Base-by-base conservation (phyloP, 371 early-diverging fungal species). In the Mucor sp. region DNA sequence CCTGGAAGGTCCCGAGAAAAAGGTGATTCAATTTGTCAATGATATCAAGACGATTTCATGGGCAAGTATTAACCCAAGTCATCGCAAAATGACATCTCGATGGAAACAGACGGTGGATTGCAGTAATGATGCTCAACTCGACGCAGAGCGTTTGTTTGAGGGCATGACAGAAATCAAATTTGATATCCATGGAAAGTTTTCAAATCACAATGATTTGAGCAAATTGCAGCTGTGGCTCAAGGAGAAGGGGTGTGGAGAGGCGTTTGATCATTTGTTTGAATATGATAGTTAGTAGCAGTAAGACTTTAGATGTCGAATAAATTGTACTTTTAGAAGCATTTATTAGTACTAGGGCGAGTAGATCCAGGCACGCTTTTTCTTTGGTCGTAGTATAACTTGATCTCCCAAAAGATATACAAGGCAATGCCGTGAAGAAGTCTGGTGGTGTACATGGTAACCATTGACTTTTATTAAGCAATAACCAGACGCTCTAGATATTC, bases 1-100 rank as follows among this genome's bases (percentile, higher is more conserved):
- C 17, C 47, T 81, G 21, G 81, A 81, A 59, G 81, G 81, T 1
- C 55, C 70, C 12, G 79, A 76, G 39, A 73, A 78, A 66, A 71
- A 78, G 23, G 78, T 81, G 0, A 37, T 58, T n/a, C 55, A 59
- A 11, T 81, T 81, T 48, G 66, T 81, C 15, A 76, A 81, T 48
- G 81, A 81, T 57, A 81, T 81, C 41, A 81, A 81, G 57, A 81
- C 81, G 0, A 60, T 76, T 3, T 78, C 79, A 3, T 81, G 81
- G 81, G 72, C 79, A 12, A 70, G 73, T 63, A 72, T 81, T 21
- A 77, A 78, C 7, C 70, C 81, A 19, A 65, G 74, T 4, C 79
- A 78, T 63, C 66, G 72, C 3, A 81, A 81, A 63, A 81, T 81
- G 76, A 67, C 77, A 28, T 68, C 79, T 4, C 66, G 71, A 53